These are phyloP conservation scores for Pestalotiopsis sp. DNA, from an alignment of 2,329 filamentous ascomycete genomes.

Conservation along the genomic window DNA sequence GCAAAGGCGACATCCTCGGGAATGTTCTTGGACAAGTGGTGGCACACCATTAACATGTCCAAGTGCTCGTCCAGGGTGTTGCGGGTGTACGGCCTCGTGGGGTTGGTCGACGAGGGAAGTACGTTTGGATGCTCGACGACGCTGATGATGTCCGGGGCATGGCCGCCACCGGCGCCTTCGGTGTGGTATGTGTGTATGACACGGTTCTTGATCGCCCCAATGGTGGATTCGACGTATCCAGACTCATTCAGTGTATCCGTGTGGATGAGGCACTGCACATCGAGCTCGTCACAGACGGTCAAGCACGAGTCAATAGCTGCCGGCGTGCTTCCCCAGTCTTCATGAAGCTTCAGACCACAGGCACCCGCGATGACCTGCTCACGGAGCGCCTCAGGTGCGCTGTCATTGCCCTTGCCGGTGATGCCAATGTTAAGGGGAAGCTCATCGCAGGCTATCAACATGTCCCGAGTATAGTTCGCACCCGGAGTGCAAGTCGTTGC, in stretches of 20 bases:
- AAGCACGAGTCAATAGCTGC: conserved; percentile 89
- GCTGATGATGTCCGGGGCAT: conserved; percentile 93
- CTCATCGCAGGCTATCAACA: conserved; percentile 84
- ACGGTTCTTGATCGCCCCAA: conserved; percentile 81
- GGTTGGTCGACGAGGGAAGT: conserved; percentile 88
- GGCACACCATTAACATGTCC: conserved; percentile 98
- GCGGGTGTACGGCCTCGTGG: conserved; percentile 84
- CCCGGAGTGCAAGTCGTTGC: conserved; percentile 94
- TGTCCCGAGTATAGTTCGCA: conserved; percentile 78
- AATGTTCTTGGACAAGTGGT: conserved; percentile 89
- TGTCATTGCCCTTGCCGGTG: conserved; percentile 93
- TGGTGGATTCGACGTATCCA: conserved; percentile 92
- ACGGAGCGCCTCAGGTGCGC: conserved; percentile 67
- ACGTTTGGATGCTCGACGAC: conserved; percentile 90
- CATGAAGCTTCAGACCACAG: conserved; percentile 90
- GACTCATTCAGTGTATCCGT: conserved; percentile 96
- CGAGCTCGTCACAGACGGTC: conserved; percentile 83
- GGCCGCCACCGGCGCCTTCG: conserved; percentile 91
- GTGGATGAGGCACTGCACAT: conserved; percentile 92
- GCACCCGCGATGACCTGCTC: conserved; percentile 84
- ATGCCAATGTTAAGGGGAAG: conserved; percentile 88
- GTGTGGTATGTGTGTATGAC: conserved; percentile 98
- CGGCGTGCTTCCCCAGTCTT: conserved; percentile 94
- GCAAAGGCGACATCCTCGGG: conserved; percentile 96
- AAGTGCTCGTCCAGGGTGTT: conserved; percentile 97